Evolutionary conservation across 352 stramenopile genomes (phyloP), one percentile per base, ranked within the genome.

Genomic region (Pythium graminicola): DNA sequence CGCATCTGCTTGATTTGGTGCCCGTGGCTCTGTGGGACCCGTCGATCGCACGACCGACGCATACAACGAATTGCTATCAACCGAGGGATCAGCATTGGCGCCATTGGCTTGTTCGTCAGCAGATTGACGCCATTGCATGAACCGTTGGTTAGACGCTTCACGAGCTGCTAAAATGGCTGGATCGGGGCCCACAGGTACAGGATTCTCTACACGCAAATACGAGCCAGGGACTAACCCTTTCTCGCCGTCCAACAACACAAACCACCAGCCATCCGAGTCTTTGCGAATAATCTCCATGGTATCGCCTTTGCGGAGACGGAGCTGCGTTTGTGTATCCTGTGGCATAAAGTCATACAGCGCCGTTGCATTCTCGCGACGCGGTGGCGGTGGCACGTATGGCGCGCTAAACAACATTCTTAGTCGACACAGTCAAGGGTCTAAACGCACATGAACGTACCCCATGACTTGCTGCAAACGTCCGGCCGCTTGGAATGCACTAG

Each of bases 221-320:
- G 78, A 81, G 10, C 78, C 81, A 0, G 81, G 81, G n/a, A 92
- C 81, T 27, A 92, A 68, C 0, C 81, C 81, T 46, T 89, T 89
- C 59, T 89, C 76, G 53, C 72, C 73, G 42, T 87, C 73, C 27
- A 87, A 75, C 17, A 77, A 61, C 23, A 92, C 79, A 52, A 92
- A 87, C 81, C 81, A 92, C 81, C 81, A 92, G 51, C 81, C 81
- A 45, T 92, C 81, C 43, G 64, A 70, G 54, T 92, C 81, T 56
- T 89, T 92, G 40, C 81, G 81, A 57, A 92, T 79, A 27, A 92
- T 75, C 41, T 85, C 69, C 41, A 92, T 64, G 22, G 75, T 62
- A 41, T 92, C 81, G 44, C 74, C 81, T 58, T 89, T 92, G 16
- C 59, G 57, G 26, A 92, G 59, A 9, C 57, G 63, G n/a, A 92